Evolutionary conservation across 2,329 filamentous ascomycete species (phyloP).

Genomic region (Diplodia corticola): DNA sequence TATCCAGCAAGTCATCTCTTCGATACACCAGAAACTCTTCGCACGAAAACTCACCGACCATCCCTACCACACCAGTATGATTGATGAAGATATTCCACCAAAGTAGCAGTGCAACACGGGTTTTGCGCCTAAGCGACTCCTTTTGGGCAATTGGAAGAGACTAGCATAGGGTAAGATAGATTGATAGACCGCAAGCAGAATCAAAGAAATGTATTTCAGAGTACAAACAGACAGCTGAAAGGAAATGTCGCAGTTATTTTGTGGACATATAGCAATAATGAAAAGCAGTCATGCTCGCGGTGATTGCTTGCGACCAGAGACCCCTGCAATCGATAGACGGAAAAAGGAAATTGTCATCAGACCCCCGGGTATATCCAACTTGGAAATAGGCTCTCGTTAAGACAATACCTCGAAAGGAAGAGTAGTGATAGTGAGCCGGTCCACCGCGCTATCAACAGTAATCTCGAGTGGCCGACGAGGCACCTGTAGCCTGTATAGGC

Average conservation of each 20-base stretch:
- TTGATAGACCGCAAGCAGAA: not conserved
- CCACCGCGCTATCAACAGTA: not conserved
- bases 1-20: not conserved
- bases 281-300: not conserved
- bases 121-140: not conserved
- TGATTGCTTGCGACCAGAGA: no score
- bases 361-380: constrained; percentile 13
- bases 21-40: not conserved
- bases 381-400: not conserved
- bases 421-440: not conserved
- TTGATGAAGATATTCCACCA: not conserved
- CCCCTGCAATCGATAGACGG: not conserved
- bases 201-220: not conserved
- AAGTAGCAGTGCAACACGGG: not conserved
- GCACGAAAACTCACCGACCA: not conserved
- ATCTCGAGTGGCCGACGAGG: not conserved
- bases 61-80: not conserved
- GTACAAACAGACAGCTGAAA: not conserved
- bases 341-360: not conserved
- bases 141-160: not conserved
- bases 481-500: not conserved
- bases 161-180: not conserved
- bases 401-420: constrained; percentile 8
- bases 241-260: not conserved
- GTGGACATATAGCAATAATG: not conserved